Evolutionary conservation across 139 green algal species (phyloP).

Genomic region (Spirogloea muscicola): DNA sequence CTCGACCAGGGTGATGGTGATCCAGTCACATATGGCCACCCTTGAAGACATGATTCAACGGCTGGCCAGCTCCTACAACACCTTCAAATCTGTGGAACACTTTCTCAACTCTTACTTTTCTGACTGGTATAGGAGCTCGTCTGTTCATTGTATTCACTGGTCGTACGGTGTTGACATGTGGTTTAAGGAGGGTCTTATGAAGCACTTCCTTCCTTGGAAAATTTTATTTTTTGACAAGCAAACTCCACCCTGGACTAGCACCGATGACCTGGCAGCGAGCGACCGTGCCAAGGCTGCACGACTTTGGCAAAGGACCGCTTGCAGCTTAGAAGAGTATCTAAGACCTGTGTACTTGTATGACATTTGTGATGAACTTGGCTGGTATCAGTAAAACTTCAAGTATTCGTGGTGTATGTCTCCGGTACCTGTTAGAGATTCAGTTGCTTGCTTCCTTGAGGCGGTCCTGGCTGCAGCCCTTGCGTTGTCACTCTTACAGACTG

Average conservation of each 20-base stretch:
- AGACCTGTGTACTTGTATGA: slow-evolving; percentile 6
- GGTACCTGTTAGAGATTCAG: no score
- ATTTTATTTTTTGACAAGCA: slow-evolving; percentile 25
- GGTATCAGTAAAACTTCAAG: no score
- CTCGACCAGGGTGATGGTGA: slow-evolving; percentile 35
- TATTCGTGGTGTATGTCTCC: no score
- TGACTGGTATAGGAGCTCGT: slow-evolving; percentile 25
- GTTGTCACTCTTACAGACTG: no score
- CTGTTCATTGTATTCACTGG: slow-evolving; percentile 21
- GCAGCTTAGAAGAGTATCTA: slow-evolving; percentile 24
- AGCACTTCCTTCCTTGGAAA: slow-evolving; percentile 37
- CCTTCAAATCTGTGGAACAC: slow-evolving; percentile 12
- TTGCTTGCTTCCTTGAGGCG: no score
- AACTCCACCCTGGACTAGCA: slow-evolving; percentile 23
- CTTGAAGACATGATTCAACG: slow-evolving; percentile 30
- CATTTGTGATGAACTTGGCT: slow-evolving; percentile 26
- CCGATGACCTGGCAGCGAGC: slow-evolving; percentile 19
- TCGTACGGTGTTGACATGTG: slow-evolving; percentile 44
- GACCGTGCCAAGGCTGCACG: slow-evolving; percentile 39
- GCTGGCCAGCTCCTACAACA: background rate
- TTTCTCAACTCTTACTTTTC: slow-evolving; percentile 43
- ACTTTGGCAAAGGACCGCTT: slow-evolving; percentile 31
- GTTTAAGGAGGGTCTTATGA: slow-evolving; percentile 46
- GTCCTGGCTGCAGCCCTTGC: no score
- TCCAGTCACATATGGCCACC: slow-evolving; percentile 14